Evolutionary conservation across 179 eudicot genomes (phyloP).

Genomic region (Camellia oleifera): DNA sequence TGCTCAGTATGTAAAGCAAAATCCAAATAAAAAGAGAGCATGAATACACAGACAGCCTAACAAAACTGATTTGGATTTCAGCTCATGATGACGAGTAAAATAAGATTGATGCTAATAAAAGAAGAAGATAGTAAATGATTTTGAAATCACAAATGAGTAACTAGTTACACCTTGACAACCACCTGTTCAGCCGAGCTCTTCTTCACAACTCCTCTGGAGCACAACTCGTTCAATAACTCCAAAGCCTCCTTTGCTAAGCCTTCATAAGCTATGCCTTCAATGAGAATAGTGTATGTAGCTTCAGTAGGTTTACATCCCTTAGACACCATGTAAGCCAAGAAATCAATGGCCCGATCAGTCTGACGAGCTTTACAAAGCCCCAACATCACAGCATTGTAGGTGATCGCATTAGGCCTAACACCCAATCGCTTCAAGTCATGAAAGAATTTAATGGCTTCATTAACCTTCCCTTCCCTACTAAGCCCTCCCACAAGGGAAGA

Average conservation of each 20-base stretch:
- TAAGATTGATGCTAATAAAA: not conserved
- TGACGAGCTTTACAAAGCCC: slow-evolving; percentile 84
- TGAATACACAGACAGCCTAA: not conserved
- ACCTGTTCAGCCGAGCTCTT: slow-evolving; percentile 70
- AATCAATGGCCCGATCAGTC: slow-evolving; percentile 81
- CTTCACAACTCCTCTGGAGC: slow-evolving; percentile 72
- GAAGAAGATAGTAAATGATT: not conserved
- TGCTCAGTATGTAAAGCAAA: not conserved
- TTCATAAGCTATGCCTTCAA: slow-evolving; percentile 79
- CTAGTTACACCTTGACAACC: slow-evolving; percentile 44
- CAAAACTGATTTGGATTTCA: not conserved
- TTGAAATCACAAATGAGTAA: not conserved
- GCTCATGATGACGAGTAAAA: not conserved
- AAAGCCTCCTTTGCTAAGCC: slow-evolving; percentile 70
- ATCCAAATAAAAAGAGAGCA: not conserved
- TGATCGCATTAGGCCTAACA: slow-evolving; percentile 64
- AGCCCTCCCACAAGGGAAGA: slow-evolving; percentile 75
- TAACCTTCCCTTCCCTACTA: slow-evolving; percentile 73
- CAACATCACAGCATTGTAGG: slow-evolving; percentile 68
- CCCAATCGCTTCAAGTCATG: slow-evolving; percentile 62
- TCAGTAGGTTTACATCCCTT: slow-evolving; percentile 80
- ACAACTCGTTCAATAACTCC: slow-evolving; percentile 67
- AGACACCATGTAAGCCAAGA: slow-evolving; percentile 63
- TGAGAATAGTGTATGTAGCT: slow-evolving; percentile 68
- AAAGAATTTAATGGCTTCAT: slow-evolving; percentile 63